These are phyloP conservation scores for Gossypium ekmanianum DNA, from an alignment of 345 rosid genomes.

Conservation along the genomic window DNA sequence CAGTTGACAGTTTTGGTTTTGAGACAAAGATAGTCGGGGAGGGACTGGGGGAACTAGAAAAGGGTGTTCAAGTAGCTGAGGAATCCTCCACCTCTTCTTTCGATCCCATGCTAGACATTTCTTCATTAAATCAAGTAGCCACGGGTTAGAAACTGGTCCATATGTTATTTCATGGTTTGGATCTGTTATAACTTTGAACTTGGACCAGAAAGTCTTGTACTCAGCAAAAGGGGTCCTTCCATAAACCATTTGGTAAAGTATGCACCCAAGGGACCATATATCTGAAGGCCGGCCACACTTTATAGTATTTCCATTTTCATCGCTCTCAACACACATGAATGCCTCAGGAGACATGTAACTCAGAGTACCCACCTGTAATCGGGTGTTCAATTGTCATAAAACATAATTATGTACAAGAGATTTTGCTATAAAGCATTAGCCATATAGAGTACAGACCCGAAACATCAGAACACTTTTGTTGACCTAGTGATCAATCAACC, in stretches of 20 bases:
- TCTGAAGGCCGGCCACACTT: slow-evolving; percentile 98
- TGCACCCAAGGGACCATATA: slow-evolving; percentile 99
- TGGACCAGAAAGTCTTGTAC: slow-evolving; percentile 93
- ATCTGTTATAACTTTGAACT: slow-evolving; percentile 95
- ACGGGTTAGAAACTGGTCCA: slow-evolving; percentile 65
- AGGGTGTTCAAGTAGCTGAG: slow-evolving; percentile 88
- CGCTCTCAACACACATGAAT: slow-evolving; percentile 91
- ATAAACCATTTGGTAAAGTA: slow-evolving; percentile 95
- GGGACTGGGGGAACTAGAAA: slow-evolving; percentile 80
- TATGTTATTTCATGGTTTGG: slow-evolving; percentile 75
- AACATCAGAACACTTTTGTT: background rate
- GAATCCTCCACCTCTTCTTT: slow-evolving; percentile 89
- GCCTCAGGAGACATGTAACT: slow-evolving; percentile 99
- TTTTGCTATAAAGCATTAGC: background rate
- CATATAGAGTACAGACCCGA: background rate
- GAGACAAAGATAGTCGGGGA: slow-evolving; percentile 26
- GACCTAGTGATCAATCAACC: background rate
- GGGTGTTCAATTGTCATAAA: background rate
- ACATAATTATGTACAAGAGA: background rate
- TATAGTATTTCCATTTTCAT: slow-evolving; percentile 82
- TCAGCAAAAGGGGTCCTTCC: slow-evolving; percentile 96
- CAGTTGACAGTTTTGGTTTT: slow-evolving; percentile 40
- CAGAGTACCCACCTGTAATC: slow-evolving; percentile 80
- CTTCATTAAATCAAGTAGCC: slow-evolving; percentile 95
- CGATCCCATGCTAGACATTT: slow-evolving; percentile 96